Conservation (phyloP, 1,284 basidiomycete species). For the Sporisorium scitamineum region DNA sequence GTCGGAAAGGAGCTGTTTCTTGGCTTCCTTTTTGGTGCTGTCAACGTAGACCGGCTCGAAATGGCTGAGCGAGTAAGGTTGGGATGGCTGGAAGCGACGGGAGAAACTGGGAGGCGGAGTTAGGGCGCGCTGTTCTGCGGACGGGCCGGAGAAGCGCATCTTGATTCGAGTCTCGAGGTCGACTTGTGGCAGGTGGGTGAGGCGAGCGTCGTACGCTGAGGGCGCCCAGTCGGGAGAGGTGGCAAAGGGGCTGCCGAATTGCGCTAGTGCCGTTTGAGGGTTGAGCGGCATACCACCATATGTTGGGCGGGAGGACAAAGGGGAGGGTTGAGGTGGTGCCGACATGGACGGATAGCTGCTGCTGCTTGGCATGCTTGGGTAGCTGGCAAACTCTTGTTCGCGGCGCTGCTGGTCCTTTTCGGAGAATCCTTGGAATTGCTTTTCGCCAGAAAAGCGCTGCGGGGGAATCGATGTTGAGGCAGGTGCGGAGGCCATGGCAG, state of each 20-base stretch:
- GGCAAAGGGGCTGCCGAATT: slow-evolving; percentile 21
- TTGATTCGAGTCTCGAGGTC: slow-evolving; percentile 26
- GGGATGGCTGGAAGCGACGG: not conserved
- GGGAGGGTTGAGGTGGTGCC: not conserved
- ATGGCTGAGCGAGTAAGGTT: not conserved
- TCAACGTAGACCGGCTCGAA: slow-evolving; percentile 17
- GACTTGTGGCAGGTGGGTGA: slow-evolving; percentile 6
- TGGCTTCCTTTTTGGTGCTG: slow-evolving; percentile 13
- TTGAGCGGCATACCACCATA: not conserved
- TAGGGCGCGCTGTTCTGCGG: slow-evolving; percentile 6
- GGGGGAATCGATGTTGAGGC: not conserved
- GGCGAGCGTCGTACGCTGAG: slow-evolving; percentile 11
- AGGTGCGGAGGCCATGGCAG: not conserved
- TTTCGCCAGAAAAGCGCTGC: not conserved
- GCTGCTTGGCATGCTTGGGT: not conserved
- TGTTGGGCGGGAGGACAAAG: not conserved
- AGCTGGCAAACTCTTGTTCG: slow-evolving; percentile 9
- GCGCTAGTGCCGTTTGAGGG: slow-evolving; percentile 10
- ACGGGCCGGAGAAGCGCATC: slow-evolving; percentile 37
- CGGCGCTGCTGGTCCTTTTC: slow-evolving; percentile 13
- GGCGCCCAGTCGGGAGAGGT: slow-evolving; percentile 16
- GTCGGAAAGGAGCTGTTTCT: slow-evolving; percentile 22
- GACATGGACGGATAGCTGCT: not conserved
- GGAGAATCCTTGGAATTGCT: slow-evolving; percentile 3
- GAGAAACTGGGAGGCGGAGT: slow-evolving; percentile 23